Evolutionary conservation across 208 protist species (phyloP).

Genomic region (Wallacemonas collosoma): DNA sequence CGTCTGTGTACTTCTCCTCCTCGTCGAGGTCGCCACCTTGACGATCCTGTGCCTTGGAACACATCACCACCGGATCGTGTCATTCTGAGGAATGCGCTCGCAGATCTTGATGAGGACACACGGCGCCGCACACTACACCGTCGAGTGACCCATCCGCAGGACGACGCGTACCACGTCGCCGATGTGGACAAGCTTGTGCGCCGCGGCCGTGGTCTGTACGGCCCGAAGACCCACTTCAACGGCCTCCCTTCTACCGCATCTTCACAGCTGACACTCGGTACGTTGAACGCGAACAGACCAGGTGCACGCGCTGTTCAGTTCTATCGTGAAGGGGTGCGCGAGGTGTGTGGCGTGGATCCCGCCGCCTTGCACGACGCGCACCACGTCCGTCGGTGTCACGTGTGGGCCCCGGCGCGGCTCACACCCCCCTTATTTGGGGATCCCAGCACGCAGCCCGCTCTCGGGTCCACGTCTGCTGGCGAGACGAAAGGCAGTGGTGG

Average conservation of each 20-base stretch:
- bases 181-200: constrained; percentile 11
- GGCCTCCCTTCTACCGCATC: neutral
- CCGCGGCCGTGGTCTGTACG: constrained; percentile 1
- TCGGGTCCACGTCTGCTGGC: constrained; percentile 18
- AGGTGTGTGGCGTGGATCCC: constrained; percentile 25
- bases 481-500: constrained; percentile 1
- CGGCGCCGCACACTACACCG: neutral
- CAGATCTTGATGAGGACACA: neutral
- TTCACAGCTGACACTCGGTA: constrained; percentile 1
- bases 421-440: neutral
- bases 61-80: neutral
- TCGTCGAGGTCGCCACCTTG: neutral
- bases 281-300: neutral
- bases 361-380: constrained; percentile 14
- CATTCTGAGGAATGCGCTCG: neutral
- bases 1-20: no score
- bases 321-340: constrained; percentile 21
- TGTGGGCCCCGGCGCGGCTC: constrained; percentile 8
- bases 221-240: constrained; percentile 12
- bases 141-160: neutral
- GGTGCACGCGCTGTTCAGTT: constrained; percentile 2
- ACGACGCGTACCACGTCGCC: neutral
- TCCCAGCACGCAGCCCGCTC: neutral
- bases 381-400: constrained; percentile 19
- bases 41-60: neutral